Conservation (phyloP, 139 green algal genomes). For the Tetraselmis striata region DNA sequence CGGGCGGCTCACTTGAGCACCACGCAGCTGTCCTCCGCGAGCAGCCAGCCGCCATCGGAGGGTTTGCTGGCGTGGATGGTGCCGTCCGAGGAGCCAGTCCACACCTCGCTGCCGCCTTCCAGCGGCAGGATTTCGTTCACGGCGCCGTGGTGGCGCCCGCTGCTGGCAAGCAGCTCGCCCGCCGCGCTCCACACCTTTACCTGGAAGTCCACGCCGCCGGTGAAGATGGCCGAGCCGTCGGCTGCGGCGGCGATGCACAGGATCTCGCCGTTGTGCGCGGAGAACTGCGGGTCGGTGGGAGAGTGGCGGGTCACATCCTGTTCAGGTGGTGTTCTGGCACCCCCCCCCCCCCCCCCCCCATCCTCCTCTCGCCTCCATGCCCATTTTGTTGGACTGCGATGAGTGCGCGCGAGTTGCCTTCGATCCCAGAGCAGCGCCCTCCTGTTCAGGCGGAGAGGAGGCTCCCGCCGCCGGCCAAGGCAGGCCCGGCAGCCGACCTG, state of each 20-base stretch:
- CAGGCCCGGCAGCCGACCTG: too few species aligned
- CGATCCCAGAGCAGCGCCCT: too few species aligned
- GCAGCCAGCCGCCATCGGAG: not conserved
- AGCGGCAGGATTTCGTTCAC: conserved; percentile 7
- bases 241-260: conserved; percentile 21
- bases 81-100: conserved; percentile 18
- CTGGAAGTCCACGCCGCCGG: conserved; percentile 42
- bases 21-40: not conserved
- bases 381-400: too few species aligned
- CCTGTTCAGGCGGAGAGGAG: too few species aligned
- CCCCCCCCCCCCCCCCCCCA: too few species aligned
- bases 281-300: conserved; percentile 28
- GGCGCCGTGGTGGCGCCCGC: conserved; percentile 14
- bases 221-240: conserved; percentile 26
- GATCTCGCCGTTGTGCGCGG: conserved; percentile 46
- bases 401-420: too few species aligned
- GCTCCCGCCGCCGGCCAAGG: too few species aligned
- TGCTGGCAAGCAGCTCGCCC: conserved; percentile 16
- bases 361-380: too few species aligned
- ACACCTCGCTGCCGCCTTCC: conserved; percentile 2
- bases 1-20: not conserved
- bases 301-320: too few species aligned
- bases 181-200: conserved; percentile 15
- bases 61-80: conserved; percentile 9
- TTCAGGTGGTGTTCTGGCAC: too few species aligned